Conservation (phyloP, 2,329 filamentous ascomycete genomes). For the Lecanicillium sp. region DNA sequence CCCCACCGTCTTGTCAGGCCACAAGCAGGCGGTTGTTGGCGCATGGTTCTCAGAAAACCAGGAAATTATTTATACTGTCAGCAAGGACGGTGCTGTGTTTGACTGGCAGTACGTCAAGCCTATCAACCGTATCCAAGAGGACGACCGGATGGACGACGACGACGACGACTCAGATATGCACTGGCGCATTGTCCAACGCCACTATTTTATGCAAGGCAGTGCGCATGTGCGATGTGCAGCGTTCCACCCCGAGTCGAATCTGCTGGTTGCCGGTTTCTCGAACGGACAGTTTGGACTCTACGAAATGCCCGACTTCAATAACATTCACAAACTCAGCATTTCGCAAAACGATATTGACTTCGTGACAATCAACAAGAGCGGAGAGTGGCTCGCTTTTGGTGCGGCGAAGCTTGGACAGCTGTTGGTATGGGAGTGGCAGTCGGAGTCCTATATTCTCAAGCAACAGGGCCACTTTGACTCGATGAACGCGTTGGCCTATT, state of each 20-base stretch:
- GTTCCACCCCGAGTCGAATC: slow-evolving; percentile 77
- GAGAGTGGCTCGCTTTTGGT: slow-evolving; percentile 95
- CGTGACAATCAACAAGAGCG: slow-evolving; percentile 86
- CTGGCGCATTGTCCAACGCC: slow-evolving; percentile 85
- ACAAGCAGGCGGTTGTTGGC: slow-evolving; percentile 82
- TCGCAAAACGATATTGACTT: slow-evolving; percentile 96
- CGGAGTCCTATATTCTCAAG: slow-evolving; percentile 96
- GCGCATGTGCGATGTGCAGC: slow-evolving; percentile 84
- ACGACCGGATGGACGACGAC: slow-evolving; percentile 53
- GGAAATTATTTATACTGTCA: slow-evolving; percentile 92
- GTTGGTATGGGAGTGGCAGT: slow-evolving; percentile 99
- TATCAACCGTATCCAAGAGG: slow-evolving; percentile 45
- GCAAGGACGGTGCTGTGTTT: slow-evolving; percentile 95
- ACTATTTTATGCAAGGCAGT: slow-evolving; percentile 91
- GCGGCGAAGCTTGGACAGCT: slow-evolving; percentile 92
- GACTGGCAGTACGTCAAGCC: slow-evolving; percentile 77
- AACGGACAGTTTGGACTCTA: slow-evolving; percentile 91
- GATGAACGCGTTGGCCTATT: slow-evolving; percentile 89
- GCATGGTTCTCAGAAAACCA: slow-evolving; percentile 96
- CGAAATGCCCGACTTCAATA: slow-evolving; percentile 91
- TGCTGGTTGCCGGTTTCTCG: slow-evolving; percentile 95
- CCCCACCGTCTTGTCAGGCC: slow-evolving; percentile 83
- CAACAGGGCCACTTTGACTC: slow-evolving; percentile 96
- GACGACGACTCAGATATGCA: slow-evolving; percentile 59
- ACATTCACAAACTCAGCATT: slow-evolving; percentile 87